Percentiles rank a stretch among this genome's conserved stretches.
Conservation (phyloP, 1,139 yeast genomes). For the Yamadazyma triangularis region DNA sequence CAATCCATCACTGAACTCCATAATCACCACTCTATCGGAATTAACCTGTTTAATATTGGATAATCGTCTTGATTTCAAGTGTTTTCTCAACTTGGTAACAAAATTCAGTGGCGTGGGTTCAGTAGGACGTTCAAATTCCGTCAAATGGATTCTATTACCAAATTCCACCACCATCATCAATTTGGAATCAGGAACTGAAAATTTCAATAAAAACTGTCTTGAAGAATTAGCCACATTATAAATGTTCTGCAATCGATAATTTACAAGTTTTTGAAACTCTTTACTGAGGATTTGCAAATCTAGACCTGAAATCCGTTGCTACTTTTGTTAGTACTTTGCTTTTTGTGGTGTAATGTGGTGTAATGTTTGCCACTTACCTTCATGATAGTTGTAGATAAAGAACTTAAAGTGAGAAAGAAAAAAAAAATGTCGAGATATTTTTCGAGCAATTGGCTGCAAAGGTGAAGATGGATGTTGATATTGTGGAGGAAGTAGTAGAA, state of each 20-base stretch:
- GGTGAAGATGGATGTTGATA: too few species aligned
- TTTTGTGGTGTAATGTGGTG: too few species aligned
- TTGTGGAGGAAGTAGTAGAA: too few species aligned
- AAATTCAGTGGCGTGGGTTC: slow-evolving; percentile 82
- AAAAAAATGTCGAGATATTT: too few species aligned
- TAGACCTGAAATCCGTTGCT: slow-evolving; percentile 85
- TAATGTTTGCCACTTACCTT: not conserved
- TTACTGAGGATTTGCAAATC: slow-evolving; percentile 69
- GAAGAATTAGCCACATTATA: slow-evolving; percentile 73
- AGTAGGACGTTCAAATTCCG: slow-evolving; percentile 76
- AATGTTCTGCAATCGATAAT: slow-evolving; percentile 76
- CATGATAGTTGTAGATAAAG: too few species aligned
- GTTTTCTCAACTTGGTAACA: slow-evolving; percentile 81
- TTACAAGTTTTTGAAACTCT: slow-evolving; percentile 60
- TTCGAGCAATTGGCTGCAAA: too few species aligned
- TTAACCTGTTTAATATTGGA: slow-evolving; percentile 70
- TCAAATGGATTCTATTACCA: slow-evolving; percentile 76
- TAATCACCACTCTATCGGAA: slow-evolving; percentile 72
- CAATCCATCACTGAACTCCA: slow-evolving; percentile 78
- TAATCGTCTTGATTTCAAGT: slow-evolving; percentile 73
- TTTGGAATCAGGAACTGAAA: slow-evolving; percentile 80
- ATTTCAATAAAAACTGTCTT: slow-evolving; percentile 74
- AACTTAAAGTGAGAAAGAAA: too few species aligned
- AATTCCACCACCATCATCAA: slow-evolving; percentile 74
- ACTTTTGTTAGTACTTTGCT: slow-evolving; percentile 9